Evolutionary conservation across 257 asterid genomes (phyloP).

Genomic region (Mentha longifolia): DNA sequence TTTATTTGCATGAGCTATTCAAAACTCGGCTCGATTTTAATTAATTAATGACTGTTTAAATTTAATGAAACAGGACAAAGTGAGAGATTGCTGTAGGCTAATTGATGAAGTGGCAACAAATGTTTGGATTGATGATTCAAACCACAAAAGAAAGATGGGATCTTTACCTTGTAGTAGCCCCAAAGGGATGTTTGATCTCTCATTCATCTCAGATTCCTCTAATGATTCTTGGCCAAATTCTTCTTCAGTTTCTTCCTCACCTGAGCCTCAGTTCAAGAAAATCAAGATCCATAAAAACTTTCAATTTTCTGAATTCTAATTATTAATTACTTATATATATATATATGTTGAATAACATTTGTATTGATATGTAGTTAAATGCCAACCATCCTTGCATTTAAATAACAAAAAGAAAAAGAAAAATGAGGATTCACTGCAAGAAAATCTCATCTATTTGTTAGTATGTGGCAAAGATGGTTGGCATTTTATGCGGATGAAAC

Average conservation of each 20-base stretch:
- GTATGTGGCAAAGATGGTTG: slow-evolving; percentile 48
- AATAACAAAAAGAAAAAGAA: slow-evolving; percentile 9
- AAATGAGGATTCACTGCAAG: slow-evolving; percentile 31
- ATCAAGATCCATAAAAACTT: slow-evolving; percentile 32
- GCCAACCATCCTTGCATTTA: slow-evolving; percentile 52
- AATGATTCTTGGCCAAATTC: slow-evolving; percentile 53
- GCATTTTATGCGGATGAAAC: slow-evolving; percentile 56
- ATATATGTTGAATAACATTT: slow-evolving; percentile 38
- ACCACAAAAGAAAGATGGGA: slow-evolving; percentile 59
- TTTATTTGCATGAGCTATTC: background rate
- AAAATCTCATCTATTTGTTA: background rate
- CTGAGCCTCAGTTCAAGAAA: slow-evolving; percentile 64
- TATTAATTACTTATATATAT: background rate
- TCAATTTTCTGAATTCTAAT: slow-evolving; percentile 28
- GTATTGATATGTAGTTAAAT: slow-evolving; percentile 34
- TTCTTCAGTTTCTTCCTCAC: slow-evolving; percentile 62
- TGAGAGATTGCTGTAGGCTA: slow-evolving; percentile 55
- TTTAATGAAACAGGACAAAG: slow-evolving; percentile 48
- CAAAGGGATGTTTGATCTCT: slow-evolving; percentile 61
- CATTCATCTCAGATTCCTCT: slow-evolving; percentile 60
- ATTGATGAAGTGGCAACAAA: slow-evolving; percentile 52
- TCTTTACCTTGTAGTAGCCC: slow-evolving; percentile 61
- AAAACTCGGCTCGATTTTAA: background rate
- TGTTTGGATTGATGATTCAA: slow-evolving; percentile 32
- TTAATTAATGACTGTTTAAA: background rate